phyloP scores from a whole-genome alignment of 139 green algal genomes.

The Tetraselmis striata region DNA sequence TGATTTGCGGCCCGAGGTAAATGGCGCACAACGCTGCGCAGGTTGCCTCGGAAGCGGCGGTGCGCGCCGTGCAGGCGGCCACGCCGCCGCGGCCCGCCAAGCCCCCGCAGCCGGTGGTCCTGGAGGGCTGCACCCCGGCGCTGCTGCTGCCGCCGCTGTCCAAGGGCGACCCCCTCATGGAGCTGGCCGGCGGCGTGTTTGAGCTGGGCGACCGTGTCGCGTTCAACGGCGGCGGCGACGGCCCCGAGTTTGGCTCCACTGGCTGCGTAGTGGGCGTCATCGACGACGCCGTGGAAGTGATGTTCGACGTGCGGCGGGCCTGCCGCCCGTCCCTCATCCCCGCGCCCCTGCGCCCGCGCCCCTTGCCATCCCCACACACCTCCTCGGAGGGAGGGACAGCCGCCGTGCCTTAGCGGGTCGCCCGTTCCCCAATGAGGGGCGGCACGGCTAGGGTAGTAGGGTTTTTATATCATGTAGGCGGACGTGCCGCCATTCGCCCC shows the following conservation, averaged over 20 bases:
- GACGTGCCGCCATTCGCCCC: too few relatives aligned
- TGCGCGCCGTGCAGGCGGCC: constrained; percentile 56
- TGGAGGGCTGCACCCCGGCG: constrained; percentile 65
- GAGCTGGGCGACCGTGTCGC: constrained; percentile 77
- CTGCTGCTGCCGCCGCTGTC: constrained; percentile 65
- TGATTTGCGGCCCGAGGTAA: too few relatives aligned
- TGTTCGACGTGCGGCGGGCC: constrained; percentile 33
- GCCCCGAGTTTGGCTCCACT: constrained; percentile 61
- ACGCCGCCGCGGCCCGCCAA: constrained; percentile 15
- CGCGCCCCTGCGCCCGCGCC: too few relatives aligned
- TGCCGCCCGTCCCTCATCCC: too few relatives aligned
- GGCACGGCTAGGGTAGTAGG: too few relatives aligned
- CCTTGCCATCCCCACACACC: too few relatives aligned
- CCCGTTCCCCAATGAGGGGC: too few relatives aligned
- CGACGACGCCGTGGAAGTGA: constrained; percentile 15
- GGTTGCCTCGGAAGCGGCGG: constrained; percentile 64
- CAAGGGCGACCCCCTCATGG: background rate
- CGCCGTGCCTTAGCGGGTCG: too few relatives aligned
- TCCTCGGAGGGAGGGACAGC: too few relatives aligned
- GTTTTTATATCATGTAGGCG: too few relatives aligned
- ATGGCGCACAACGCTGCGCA: too few relatives aligned
- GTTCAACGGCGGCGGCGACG: constrained; percentile 37
- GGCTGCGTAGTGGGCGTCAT: constrained; percentile 36
- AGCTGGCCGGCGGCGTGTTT: constrained; percentile 60
- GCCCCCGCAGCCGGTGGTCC: constrained; percentile 31